Conservation (phyloP, 1,284 basidiomycete species). For the Tremellales sp. region DNA sequence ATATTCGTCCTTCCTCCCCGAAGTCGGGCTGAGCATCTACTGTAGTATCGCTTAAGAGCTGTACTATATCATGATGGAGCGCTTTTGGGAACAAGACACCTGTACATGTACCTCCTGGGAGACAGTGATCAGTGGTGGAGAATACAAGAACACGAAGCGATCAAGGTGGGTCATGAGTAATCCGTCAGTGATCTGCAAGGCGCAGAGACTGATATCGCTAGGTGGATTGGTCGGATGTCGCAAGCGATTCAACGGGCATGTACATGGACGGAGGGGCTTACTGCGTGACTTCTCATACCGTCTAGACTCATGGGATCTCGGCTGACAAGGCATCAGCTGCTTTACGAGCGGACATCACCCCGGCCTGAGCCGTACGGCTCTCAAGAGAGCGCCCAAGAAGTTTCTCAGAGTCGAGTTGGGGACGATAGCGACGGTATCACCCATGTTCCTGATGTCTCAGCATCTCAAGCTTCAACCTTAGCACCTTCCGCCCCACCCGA, state of each 20-base stretch:
- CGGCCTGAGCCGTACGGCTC: not conserved
- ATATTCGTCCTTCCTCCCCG: not conserved
- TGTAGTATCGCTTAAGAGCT: conserved; percentile 32
- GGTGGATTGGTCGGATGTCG: conserved; percentile 29
- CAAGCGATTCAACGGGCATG: conserved; percentile 32
- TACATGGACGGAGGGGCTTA: conserved; percentile 45
- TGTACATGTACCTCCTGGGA: conserved; percentile 32
- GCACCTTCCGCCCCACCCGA: no score
- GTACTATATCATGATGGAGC: conserved; percentile 40
- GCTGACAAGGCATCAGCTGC: no score
- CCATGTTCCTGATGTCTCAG: no score
- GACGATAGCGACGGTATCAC: no score
- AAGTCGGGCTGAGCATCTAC: not conserved
- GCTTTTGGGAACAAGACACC: conserved; percentile 27
- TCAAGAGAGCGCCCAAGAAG: no score
- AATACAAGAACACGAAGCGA: conserved; percentile 30
- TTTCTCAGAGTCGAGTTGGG: no score
- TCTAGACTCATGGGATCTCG: no score
- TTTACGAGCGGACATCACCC: not conserved
- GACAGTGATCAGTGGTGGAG: conserved; percentile 37
- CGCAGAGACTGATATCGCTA: conserved; percentile 1
- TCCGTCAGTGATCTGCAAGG: no score
- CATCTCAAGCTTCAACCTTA: no score
- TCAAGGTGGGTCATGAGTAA: conserved; percentile 16
- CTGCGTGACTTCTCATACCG: conserved; percentile 12